Evolutionary conservation across 257 asterid genomes (phyloP).

Genomic region (Nicotiana otophora): DNA sequence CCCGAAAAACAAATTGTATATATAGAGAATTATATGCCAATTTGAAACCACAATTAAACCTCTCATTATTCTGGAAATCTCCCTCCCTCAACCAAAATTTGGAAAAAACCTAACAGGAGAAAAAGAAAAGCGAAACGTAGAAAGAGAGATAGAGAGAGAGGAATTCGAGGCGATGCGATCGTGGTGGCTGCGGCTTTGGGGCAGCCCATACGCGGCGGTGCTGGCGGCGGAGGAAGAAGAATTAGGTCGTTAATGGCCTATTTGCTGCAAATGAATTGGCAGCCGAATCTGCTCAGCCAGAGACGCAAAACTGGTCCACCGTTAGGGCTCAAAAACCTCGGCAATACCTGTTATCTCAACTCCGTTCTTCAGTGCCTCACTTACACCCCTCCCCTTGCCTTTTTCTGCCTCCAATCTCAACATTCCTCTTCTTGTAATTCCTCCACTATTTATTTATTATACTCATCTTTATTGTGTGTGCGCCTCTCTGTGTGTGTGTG

Average conservation of each 20-base stretch:
- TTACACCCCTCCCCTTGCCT: conserved; percentile 90
- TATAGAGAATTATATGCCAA: not conserved
- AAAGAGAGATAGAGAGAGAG: not conserved
- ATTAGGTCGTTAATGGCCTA: conserved; percentile 62
- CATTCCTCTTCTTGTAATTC: conserved; percentile 77
- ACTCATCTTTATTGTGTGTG: not conserved
- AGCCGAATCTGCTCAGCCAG: conserved; percentile 61
- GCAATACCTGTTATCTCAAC: conserved; percentile 93
- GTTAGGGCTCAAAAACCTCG: conserved; percentile 88
- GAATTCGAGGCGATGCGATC: conserved; percentile 26
- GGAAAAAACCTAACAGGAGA: not conserved
- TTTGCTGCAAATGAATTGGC: conserved; percentile 99
- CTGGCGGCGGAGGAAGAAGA: conserved; percentile 48
- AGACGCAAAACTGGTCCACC: conserved; percentile 89
- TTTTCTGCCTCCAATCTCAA: conserved; percentile 75
- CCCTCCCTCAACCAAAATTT: not conserved
- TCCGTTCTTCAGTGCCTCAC: conserved; percentile 99
- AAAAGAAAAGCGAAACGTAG: no score
- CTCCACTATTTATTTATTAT: not conserved
- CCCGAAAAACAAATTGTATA: not conserved
- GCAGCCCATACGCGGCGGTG: conserved; percentile 15
- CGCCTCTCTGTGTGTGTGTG: not conserved
- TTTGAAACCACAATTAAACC: conserved; percentile 17
- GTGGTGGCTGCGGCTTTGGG: conserved; percentile 17
- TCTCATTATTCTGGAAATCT: not conserved